Conservation (phyloP, 148 eudicot species). For the Limonium bicolor region DNA sequence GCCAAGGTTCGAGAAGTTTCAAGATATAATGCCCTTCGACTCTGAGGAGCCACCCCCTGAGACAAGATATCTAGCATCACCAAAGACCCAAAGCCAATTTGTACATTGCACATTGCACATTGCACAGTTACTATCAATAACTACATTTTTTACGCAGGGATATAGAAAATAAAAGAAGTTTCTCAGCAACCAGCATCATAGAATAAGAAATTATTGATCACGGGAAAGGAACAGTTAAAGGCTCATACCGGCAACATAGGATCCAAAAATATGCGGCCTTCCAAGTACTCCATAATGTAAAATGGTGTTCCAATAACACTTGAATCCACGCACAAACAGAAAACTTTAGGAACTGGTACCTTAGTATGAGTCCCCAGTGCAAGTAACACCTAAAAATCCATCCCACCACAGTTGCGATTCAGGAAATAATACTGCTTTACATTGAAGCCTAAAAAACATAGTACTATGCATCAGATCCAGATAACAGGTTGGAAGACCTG, state of each 20-base stretch:
- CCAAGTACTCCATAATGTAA: conserved; percentile 93
- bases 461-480: not conserved
- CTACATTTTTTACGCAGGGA: not conserved
- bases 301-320: conserved; percentile 83
- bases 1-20: conserved; percentile 77
- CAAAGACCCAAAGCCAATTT: too few species aligned
- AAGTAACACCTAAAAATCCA: conserved; percentile 49
- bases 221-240: not conserved
- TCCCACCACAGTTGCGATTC: too few species aligned
- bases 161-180: not conserved
- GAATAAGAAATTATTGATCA: not conserved
- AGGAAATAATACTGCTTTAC: not conserved
- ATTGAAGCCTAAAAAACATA: not conserved
- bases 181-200: too few species aligned
- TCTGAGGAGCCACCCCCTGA: conserved; percentile 55
- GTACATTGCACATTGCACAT: too few species aligned
- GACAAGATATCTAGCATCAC: conserved; percentile 2
- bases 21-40: conserved; percentile 41
- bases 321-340: conserved; percentile 76
- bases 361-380: conserved; percentile 60
- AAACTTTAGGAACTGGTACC: conserved; percentile 85
- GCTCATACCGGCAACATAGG: conserved; percentile 60
- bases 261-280: conserved; percentile 77
- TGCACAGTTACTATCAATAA: too few species aligned
- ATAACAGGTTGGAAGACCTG: too few species aligned